phyloP scores from a whole-genome alignment of 106 monocot species.

The Dendrobium chrysotoxum region DNA sequence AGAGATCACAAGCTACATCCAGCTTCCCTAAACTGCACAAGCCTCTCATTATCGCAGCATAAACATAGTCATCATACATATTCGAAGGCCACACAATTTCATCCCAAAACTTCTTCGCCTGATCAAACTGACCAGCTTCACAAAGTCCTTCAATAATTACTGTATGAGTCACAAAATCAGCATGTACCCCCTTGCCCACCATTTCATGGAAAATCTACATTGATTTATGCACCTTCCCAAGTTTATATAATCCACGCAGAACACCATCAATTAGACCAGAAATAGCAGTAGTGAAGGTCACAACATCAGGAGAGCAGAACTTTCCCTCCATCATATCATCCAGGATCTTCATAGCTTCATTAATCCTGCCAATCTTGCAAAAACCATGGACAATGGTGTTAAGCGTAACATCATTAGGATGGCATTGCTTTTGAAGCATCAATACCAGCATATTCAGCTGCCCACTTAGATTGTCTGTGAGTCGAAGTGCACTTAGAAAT shows the following conservation, averaged over 20 bases:
- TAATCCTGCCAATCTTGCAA: conserved; percentile 57
- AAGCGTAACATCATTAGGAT: conserved; percentile 67
- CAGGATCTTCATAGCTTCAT: conserved; percentile 68
- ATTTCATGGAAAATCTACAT: conserved; percentile 65
- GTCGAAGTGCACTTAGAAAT: conserved; percentile 49
- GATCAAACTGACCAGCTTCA: conserved; percentile 23
- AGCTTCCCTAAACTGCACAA: conserved; percentile 52
- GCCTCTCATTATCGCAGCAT: conserved; percentile 60
- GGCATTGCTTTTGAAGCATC: conserved; percentile 80
- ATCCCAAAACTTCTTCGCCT: conserved; percentile 77
- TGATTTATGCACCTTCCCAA: conserved; percentile 40
- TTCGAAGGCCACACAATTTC: conserved; percentile 65
- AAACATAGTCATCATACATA: conserved; percentile 71
- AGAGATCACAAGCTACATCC: conserved; percentile 68
- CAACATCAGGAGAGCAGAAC: conserved; percentile 75
- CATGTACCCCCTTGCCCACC: conserved; percentile 27
- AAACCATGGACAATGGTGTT: conserved; percentile 89
- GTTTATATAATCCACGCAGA: conserved; percentile 52
- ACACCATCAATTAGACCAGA: conserved; percentile 47
- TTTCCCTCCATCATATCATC: conserved; percentile 74
- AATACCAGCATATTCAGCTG: conserved; percentile 71
- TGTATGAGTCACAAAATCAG: conserved; percentile 46
- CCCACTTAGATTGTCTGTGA: conserved; percentile 59
- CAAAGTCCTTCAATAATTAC: conserved; percentile 56
- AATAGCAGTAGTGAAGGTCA: conserved; percentile 78